phyloP scores from a whole-genome alignment of 257 asterid genomes.

The Penstemon newberryi region DNA sequence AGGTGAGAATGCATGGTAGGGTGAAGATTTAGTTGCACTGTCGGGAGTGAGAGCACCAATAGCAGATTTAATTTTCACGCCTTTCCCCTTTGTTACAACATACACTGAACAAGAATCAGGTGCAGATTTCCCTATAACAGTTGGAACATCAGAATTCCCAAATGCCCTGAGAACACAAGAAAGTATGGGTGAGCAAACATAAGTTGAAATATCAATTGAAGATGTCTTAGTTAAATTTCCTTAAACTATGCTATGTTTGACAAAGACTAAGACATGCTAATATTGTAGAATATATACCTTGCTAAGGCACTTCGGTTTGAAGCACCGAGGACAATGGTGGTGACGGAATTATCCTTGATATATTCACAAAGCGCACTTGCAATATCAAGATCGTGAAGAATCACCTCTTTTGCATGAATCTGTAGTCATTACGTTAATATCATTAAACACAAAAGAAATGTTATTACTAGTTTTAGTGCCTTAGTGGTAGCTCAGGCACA shows the following conservation, averaged over 20 bases:
- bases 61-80: slow-evolving; percentile 46
- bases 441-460: too few relatives aligned
- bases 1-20: slow-evolving; percentile 21
- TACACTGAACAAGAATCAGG: slow-evolving; percentile 74
- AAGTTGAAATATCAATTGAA: background rate
- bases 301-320: slow-evolving; percentile 61
- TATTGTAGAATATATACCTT: slow-evolving; percentile 40
- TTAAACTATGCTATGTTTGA: background rate
- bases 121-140: slow-evolving; percentile 44
- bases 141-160: slow-evolving; percentile 54
- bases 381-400: slow-evolving; percentile 56
- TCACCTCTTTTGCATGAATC: slow-evolving; percentile 72
- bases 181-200: too few relatives aligned
- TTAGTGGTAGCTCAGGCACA: too few relatives aligned
- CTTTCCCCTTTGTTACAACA: slow-evolving; percentile 51
- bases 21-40: slow-evolving; percentile 33
- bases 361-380: slow-evolving; percentile 56
- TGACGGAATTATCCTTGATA: slow-evolving; percentile 37
- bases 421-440: slow-evolving; percentile 21
- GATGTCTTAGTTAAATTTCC: background rate
- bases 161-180: slow-evolving; percentile 57
- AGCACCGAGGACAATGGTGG: slow-evolving; percentile 65
- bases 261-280: background rate
- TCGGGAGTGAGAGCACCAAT: slow-evolving; percentile 40
- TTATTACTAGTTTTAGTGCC: too few relatives aligned